phyloP scores from a whole-genome alignment of 2,329 filamentous ascomycete species.

The Zasmidium citrigriseum region DNA sequence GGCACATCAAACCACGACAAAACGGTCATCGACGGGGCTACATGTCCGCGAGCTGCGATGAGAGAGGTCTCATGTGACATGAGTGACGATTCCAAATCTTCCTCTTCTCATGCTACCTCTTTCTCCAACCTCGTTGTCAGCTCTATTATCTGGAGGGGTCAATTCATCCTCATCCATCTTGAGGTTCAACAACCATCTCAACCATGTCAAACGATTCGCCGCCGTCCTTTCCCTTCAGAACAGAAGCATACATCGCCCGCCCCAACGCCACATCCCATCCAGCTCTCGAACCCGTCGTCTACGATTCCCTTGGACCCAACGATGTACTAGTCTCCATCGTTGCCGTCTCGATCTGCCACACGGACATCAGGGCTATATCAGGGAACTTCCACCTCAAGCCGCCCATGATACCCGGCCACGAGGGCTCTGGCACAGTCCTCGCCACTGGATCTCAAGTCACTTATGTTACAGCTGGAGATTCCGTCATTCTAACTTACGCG shows the following conservation, averaged over 20 bases:
- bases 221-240: constrained; percentile 10
- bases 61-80: no score
- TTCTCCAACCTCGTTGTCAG: no score
- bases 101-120: no score
- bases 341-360: constrained; percentile 25
- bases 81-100: no score
- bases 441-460: constrained; percentile 13
- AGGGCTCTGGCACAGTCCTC: constrained; percentile 22
- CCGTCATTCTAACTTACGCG: constrained; percentile 20
- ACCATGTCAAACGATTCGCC: no score
- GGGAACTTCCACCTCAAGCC: constrained; percentile 25
- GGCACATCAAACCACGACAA: no score
- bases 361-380: constrained; percentile 21
- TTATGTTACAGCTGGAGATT: constrained; percentile 18
- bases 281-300: constrained; percentile 19
- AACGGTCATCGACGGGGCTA: no score
- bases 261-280: constrained; percentile 2
- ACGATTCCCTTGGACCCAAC: constrained; percentile 9
- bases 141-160: no score
- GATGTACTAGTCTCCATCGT: constrained; percentile 25
- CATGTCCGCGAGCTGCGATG: no score
- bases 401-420: constrained; percentile 28
- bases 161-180: no score
- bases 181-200: no score
- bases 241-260: constrained; percentile 26